These are phyloP conservation scores for Calonectria fujianensis DNA, from an alignment of 2,329 filamentous ascomycete genomes.

Conservation along the genomic window DNA sequence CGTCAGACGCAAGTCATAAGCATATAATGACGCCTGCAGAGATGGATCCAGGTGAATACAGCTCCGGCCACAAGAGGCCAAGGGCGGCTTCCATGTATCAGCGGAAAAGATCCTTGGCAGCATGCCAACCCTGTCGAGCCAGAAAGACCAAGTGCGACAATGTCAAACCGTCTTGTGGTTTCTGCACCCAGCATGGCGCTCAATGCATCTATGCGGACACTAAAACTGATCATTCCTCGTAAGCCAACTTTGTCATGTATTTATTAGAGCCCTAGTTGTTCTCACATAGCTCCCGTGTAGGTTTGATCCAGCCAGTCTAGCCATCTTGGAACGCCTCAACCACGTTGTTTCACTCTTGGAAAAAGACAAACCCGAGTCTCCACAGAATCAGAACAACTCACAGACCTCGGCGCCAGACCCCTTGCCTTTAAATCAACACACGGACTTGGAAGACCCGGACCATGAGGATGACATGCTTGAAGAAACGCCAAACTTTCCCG, in stretches of 20 bases:
- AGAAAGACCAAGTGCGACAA: constrained; percentile 45
- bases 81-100: constrained; percentile 38
- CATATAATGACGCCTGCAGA: constrained; percentile 4
- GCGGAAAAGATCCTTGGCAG: constrained; percentile 40
- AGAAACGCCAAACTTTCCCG: constrained; percentile 35
- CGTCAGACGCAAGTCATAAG: neutral
- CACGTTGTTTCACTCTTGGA: constrained; percentile 38
- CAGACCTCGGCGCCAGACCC: neutral
- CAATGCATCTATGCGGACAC: constrained; percentile 38
- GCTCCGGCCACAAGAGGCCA: constrained; percentile 29
- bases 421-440: neutral
- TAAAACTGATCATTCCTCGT: constrained; percentile 40
- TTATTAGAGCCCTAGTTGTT: neutral
- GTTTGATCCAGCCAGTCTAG: constrained; percentile 38
- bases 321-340: constrained; percentile 37
- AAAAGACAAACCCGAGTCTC: neutral
- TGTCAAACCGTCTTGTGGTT: constrained; percentile 37
- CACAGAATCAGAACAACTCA: neutral
- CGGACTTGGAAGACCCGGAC: constrained; percentile 9
- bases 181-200: constrained; percentile 36
- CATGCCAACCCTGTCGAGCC: constrained; percentile 38
- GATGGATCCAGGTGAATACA: neutral
- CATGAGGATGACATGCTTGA: constrained; percentile 29
- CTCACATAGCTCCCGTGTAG: neutral
- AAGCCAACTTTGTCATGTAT: neutral